These are phyloP conservation scores for Phytophthora ramorum DNA, from an alignment of 352 stramenopile genomes.

Conservation along the genomic window DNA sequence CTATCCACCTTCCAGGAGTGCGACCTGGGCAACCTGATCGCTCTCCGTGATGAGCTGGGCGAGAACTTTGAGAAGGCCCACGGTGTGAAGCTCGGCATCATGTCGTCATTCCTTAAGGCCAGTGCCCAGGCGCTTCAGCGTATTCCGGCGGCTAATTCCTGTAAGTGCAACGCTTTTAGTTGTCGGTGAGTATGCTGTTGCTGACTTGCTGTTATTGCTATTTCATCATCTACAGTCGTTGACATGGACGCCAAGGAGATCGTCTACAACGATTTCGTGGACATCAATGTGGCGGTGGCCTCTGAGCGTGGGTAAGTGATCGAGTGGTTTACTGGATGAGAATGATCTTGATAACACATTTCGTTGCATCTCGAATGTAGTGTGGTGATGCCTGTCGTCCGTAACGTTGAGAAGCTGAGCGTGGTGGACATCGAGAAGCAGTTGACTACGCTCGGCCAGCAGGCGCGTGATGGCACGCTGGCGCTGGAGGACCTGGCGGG, in stretches of 20 bases:
- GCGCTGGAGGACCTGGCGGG: conserved; percentile 95
- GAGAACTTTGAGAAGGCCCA: conserved; percentile 96
- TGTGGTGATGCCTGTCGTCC: conserved; percentile 98
- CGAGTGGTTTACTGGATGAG: neutral
- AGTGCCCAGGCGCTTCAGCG: conserved; percentile 92
- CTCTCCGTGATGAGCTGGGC: conserved; percentile 91
- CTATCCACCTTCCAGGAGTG: conserved; percentile 99
- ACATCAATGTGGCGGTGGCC: conserved; percentile 98
- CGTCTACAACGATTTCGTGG: conserved; percentile 98
- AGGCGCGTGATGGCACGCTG: conserved; percentile 71
- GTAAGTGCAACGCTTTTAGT: conserved; percentile 46
- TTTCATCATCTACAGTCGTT: conserved; percentile 75
- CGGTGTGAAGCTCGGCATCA: conserved; percentile 98
- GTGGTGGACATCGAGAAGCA: conserved; percentile 97
- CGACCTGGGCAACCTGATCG: conserved; percentile 97
- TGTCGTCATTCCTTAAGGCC: conserved; percentile 98
- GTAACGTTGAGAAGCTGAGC: conserved; percentile 97
- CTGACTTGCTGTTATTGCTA: conserved; percentile 15
- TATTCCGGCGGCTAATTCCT: conserved; percentile 97
- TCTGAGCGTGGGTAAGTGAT: conserved; percentile 86
- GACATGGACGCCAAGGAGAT: conserved; percentile 99
- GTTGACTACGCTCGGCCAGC: conserved; percentile 91
- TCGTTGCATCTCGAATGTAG: conserved; percentile 41
- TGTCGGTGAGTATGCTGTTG: neutral
- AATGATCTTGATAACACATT: conserved; percentile 4